phyloP scores from a whole-genome alignment of 495 filamentous ascomycete species.

The Oleoguttula mirabilis region DNA sequence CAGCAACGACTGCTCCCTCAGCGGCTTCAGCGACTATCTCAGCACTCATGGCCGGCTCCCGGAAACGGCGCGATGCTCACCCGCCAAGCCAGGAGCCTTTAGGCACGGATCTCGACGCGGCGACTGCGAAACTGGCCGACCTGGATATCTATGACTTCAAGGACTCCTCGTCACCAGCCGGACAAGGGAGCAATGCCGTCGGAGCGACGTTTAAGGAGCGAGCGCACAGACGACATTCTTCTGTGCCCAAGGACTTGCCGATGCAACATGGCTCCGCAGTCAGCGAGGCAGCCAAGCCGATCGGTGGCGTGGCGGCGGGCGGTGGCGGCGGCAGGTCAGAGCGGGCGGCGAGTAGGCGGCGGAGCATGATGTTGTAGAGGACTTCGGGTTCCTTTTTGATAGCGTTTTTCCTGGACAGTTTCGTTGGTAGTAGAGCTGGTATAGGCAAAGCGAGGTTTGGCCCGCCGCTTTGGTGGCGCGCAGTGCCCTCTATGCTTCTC shows the following conservation, averaged over 20 bases:
- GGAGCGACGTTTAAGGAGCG: slow-evolving; percentile 11
- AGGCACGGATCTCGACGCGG: background rate
- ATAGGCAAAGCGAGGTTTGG: too few species aligned
- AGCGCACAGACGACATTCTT: slow-evolving; percentile 15
- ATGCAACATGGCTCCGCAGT: background rate
- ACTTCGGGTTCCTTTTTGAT: too few species aligned
- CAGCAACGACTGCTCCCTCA: background rate
- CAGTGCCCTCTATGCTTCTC: too few species aligned
- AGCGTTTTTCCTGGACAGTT: too few species aligned
- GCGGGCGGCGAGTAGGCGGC: slow-evolving; percentile 24
- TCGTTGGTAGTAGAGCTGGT: too few species aligned
- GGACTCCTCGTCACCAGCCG: slow-evolving; percentile 23
- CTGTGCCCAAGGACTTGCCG: slow-evolving; percentile 8
- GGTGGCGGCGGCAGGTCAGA: slow-evolving; percentile 17
- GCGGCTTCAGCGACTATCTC: slow-evolving; percentile 13
- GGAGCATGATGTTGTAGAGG: slow-evolving; percentile 31
- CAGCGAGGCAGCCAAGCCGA: background rate
- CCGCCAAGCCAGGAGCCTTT: background rate
- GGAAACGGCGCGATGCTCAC: background rate
- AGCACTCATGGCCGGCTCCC: slow-evolving; percentile 11
- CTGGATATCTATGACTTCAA: slow-evolving; percentile 31
- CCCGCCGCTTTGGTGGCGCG: too few species aligned
- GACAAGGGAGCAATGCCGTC: background rate
- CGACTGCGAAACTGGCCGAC: slow-evolving; percentile 17
- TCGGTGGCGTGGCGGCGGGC: background rate